Evolutionary conservation across 2,329 filamentous ascomycete genomes (phyloP).

Genomic region (Xylaria sp.): DNA sequence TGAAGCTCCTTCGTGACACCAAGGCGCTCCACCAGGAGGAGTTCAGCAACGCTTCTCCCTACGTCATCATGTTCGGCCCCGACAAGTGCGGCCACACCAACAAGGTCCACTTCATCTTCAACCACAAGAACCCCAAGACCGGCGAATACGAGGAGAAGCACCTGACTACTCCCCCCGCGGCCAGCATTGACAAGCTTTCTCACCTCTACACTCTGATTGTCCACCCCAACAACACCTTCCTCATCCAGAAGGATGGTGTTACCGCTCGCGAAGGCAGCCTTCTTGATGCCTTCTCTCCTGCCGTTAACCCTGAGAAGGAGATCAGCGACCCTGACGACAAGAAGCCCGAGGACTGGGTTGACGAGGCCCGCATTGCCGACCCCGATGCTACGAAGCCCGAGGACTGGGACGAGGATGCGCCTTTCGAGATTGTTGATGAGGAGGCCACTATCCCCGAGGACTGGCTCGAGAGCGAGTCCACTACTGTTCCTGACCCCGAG

Average conservation of each 20-base stretch:
- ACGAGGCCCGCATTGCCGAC: slow-evolving; percentile 84
- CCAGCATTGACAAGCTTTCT: slow-evolving; percentile 84
- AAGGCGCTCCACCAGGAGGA: slow-evolving; percentile 94
- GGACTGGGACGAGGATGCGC: slow-evolving; percentile 98
- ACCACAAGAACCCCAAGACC: slow-evolving; percentile 99
- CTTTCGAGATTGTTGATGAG: slow-evolving; percentile 92
- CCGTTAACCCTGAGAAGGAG: slow-evolving; percentile 93
- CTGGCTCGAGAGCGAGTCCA: slow-evolving; percentile 88
- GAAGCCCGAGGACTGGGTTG: slow-evolving; percentile 96
- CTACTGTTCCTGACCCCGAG: slow-evolving; percentile 82
- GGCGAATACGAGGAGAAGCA: slow-evolving; percentile 99
- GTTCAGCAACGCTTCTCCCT: slow-evolving; percentile 95
- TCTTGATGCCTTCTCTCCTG: slow-evolving; percentile 83
- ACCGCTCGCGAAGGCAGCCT: slow-evolving; percentile 84
- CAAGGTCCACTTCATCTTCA: slow-evolving; percentile 98
- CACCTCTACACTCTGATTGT: slow-evolving; percentile 96
- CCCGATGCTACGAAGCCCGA: slow-evolving; percentile 93
- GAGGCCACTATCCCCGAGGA: slow-evolving; percentile 87
- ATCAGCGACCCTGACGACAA: slow-evolving; percentile 90
- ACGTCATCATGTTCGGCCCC: slow-evolving; percentile 99
- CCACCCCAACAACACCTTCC: slow-evolving; percentile 91
- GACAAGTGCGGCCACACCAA: slow-evolving; percentile 99
- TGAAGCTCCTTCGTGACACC: slow-evolving; percentile 98
- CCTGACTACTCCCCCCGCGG: slow-evolving; percentile 73
- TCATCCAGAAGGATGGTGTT: slow-evolving; percentile 87